Evolutionary conservation across 1,284 basidiomycete genomes (phyloP).

Genomic region (Pascua sp.): DNA sequence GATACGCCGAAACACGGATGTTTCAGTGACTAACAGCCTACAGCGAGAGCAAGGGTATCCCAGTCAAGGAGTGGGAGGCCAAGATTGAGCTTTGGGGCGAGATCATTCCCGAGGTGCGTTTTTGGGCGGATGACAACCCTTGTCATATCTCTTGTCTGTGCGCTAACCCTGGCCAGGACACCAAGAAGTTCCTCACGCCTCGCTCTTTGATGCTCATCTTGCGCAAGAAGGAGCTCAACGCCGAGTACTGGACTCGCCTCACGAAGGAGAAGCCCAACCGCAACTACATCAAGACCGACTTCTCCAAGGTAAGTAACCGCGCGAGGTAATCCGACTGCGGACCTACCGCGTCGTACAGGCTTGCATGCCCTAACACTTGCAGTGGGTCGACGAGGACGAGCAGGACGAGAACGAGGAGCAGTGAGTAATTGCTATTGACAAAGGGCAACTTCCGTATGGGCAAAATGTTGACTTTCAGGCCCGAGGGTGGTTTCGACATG

Average conservation of each 20-base stretch:
- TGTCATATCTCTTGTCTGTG: constrained; percentile 5
- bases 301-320: constrained; percentile 59
- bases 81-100: constrained; percentile 68
- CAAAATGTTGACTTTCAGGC: constrained; percentile 1
- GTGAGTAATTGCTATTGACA: neutral
- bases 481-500: constrained; percentile 8
- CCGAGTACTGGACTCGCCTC: constrained; percentile 83
- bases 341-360: too few species aligned
- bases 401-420: constrained; percentile 60
- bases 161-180: constrained; percentile 55
- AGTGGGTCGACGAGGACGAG: constrained; percentile 92
- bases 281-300: constrained; percentile 83
- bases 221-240: constrained; percentile 70
- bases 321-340: constrained; percentile 1
- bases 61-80: constrained; percentile 67
- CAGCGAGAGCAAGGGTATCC: constrained; percentile 56
- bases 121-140: neutral
- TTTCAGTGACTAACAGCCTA: neutral
- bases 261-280: constrained; percentile 77
- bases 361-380: constrained; percentile 8
- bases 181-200: constrained; percentile 58
- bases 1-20: neutral
- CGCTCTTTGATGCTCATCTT: constrained; percentile 66
- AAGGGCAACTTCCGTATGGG: too few species aligned
- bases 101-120: constrained; percentile 65